These are phyloP conservation scores for Brasenia schreberi DNA, from an alignment of 164 flowering plant genomes.

Conservation along the genomic window DNA sequence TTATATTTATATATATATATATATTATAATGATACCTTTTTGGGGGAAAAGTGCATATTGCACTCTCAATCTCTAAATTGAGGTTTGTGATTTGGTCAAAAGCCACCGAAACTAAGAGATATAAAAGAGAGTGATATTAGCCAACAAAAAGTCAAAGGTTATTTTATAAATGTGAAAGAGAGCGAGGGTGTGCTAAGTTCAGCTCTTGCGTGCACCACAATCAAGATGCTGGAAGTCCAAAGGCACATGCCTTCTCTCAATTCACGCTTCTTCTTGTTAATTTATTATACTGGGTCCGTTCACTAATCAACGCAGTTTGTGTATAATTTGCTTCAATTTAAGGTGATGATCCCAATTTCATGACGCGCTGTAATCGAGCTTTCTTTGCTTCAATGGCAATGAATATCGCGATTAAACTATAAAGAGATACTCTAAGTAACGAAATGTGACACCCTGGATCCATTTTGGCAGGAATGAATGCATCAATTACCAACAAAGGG, in stretches of 20 bases:
- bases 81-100: not conserved
- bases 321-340: not conserved
- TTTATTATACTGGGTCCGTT: too few relatives aligned
- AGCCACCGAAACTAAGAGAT: not conserved
- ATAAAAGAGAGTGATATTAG: too few relatives aligned
- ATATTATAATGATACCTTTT: too few relatives aligned
- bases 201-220: not conserved
- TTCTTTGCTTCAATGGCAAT: not conserved
- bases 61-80: not conserved
- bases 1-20: too few relatives aligned
- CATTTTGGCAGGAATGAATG: too few relatives aligned
- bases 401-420: not conserved
- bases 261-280: not conserved
- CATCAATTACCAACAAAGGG: too few relatives aligned
- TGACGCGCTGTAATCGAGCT: not conserved
- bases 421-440: not conserved
- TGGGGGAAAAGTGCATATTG: too few relatives aligned
- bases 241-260: not conserved
- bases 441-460: too few relatives aligned
- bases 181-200: too few relatives aligned
- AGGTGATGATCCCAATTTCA: not conserved
- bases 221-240: not conserved
- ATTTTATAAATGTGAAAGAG: not conserved
- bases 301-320: not conserved
- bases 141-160: not conserved